Percentiles rank a stretch among this genome's conserved stretches.
Evolutionary conservation across 2,329 filamentous ascomycete genomes (phyloP).

Genomic region (Fonsecaea erecta): DNA sequence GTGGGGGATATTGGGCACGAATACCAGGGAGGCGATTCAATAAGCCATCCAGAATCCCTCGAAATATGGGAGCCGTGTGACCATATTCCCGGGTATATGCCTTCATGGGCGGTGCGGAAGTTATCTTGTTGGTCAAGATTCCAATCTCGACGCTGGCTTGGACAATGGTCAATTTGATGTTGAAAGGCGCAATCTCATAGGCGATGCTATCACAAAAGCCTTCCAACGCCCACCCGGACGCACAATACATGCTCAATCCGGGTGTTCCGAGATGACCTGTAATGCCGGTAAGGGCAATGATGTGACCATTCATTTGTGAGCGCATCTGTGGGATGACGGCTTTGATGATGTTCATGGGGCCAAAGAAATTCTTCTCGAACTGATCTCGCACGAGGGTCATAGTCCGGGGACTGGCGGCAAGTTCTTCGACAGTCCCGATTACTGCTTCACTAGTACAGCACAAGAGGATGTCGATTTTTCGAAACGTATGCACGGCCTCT

Average conservation of each 20-base stretch:
- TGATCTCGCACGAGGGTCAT: conserved; percentile 83
- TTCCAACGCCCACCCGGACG: conserved; percentile 91
- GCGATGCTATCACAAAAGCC: conserved; percentile 93
- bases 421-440: conserved; percentile 88
- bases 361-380: conserved; percentile 94
- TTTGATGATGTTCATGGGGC: conserved; percentile 94
- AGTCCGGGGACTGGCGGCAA: conserved; percentile 73
- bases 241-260: conserved; percentile 86
- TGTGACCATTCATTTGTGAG: conserved; percentile 80
- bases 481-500: conserved; percentile 82
- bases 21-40: conserved; percentile 76
- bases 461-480: conserved; percentile 84
- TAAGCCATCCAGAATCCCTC: conserved; percentile 80
- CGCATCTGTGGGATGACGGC: conserved; percentile 80
- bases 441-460: conserved; percentile 90
- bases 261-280: conserved; percentile 93
- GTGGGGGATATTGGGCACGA: conserved; percentile 45
- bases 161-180: conserved; percentile 92
- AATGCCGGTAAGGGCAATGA: conserved; percentile 86
- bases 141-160: conserved; percentile 94
- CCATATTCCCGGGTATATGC: conserved; percentile 67
- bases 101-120: conserved; percentile 76
- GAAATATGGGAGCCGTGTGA: conserved; percentile 77
- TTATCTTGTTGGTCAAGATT: conserved; percentile 83
- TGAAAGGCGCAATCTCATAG: conserved; percentile 96